Percentiles rank a stretch among this genome's conserved stretches.
Conservation (phyloP, 164 flowering plant species). For the Vitis riparia region DNA sequence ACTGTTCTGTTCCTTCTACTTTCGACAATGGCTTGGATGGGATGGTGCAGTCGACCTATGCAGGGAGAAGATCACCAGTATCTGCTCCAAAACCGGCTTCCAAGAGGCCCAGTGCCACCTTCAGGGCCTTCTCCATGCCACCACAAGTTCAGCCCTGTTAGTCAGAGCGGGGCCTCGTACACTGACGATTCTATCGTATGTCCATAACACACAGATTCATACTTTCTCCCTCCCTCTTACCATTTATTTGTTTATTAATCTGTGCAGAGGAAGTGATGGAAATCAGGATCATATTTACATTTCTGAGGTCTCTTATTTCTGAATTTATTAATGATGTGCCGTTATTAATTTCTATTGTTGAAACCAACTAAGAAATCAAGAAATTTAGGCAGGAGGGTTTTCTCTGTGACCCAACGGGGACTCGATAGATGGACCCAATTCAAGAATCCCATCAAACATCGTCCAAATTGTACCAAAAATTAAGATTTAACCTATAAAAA, state of each 20-base stretch:
- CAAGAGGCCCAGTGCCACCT: constrained; percentile 50
- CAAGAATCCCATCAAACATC: too few relatives aligned
- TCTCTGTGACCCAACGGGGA: too few relatives aligned
- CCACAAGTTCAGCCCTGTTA: constrained; percentile 16
- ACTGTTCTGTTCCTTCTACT: constrained; percentile 6
- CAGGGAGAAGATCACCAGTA: not conserved
- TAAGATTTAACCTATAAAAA: too few relatives aligned
- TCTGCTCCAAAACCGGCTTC: constrained; percentile 23
- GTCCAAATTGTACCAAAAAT: too few relatives aligned
- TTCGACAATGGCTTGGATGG: constrained; percentile 12
- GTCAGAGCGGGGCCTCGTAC: not conserved
- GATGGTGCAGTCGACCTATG: constrained; percentile 18
- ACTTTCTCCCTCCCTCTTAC: not conserved
- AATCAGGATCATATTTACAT: too few relatives aligned
- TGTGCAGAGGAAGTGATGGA: too few relatives aligned
- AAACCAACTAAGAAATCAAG: too few relatives aligned
- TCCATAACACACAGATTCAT: constrained; percentile 3
- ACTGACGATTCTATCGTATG: constrained; percentile 18
- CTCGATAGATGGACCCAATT: too few relatives aligned
- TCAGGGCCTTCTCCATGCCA: constrained; percentile 53
- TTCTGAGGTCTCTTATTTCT: too few relatives aligned
- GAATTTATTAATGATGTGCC: too few relatives aligned
- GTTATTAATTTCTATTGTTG: too few relatives aligned
- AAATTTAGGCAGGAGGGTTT: too few relatives aligned
- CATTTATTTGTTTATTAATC: not conserved